These are phyloP conservation scores for Penicillium nordicum DNA, from an alignment of 2,329 filamentous ascomycete genomes.

Conservation along the genomic window DNA sequence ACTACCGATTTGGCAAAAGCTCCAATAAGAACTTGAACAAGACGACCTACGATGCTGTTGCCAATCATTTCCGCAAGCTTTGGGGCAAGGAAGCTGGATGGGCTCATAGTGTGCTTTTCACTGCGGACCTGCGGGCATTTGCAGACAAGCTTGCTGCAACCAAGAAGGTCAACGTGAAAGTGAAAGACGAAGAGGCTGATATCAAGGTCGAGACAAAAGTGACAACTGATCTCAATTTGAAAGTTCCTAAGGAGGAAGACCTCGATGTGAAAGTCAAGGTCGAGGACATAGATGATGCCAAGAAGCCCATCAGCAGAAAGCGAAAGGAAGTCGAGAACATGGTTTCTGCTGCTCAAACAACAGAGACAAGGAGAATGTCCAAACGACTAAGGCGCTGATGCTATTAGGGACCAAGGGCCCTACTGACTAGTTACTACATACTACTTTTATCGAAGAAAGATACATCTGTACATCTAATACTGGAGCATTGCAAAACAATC, in stretches of 20 bases:
- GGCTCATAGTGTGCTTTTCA: conserved; percentile 96
- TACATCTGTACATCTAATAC: neutral
- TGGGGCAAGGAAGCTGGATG: conserved; percentile 96
- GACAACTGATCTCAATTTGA: conserved; percentile 25
- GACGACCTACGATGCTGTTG: conserved; percentile 82
- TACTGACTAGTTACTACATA: neutral
- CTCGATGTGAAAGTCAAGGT: conserved; percentile 20
- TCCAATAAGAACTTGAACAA: conserved; percentile 85
- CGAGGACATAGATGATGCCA: conserved; percentile 11
- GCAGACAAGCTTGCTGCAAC: conserved; percentile 58
- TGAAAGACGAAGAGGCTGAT: conserved; percentile 28
- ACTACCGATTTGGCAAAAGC: conserved; percentile 85
- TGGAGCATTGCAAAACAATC: neutral
- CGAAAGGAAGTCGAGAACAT: conserved; percentile 18
- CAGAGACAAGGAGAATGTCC: conserved; percentile 29
- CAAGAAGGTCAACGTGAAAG: conserved; percentile 37
- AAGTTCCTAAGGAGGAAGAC: conserved; percentile 24
- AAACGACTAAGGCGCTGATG: conserved; percentile 27
- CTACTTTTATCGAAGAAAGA: neutral
- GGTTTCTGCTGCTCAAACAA: conserved; percentile 22
- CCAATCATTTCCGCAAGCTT: conserved; percentile 79
- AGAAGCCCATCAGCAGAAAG: conserved; percentile 16
- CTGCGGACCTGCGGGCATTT: conserved; percentile 84
- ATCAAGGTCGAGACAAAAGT: conserved; percentile 28
- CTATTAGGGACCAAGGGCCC: neutral